Base-by-base conservation (phyloP, 1,284 basidiomycete species). In the Cutaneotrichosporon mucoides region DNA sequence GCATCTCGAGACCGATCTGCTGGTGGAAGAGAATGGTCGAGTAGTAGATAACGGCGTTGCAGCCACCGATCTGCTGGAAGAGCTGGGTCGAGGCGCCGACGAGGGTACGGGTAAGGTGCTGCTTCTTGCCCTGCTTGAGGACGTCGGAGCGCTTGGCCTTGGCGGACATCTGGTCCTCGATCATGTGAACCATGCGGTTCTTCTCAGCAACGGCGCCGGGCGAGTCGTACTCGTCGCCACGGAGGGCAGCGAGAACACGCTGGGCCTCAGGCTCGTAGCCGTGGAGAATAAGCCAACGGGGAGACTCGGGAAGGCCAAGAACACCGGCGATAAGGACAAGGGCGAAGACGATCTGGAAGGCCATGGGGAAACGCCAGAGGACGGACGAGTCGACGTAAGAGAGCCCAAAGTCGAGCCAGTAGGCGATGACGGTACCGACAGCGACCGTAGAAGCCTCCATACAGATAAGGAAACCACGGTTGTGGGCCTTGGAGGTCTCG, bases 381-480 rank as follows among this genome's bases (percentile, higher is more conserved):
- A 78, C 75, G 10, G 68, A 71, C 8, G 62, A 64, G 71, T 79
- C 72, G 60, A 82, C 65, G 70, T 75, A 81, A 37, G 76, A 78
- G 59, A 81, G 73, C 48, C 79, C 81, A 65, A 81, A 82, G 75
- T 82, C 78, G 61, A 81, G 70, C 80, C 80, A 81, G 71, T 81
- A 80, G 46, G 79, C 75, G 64, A 79, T 73, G 66, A 78, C 69
- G 57, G 82, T 78, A 55, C 83, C 82, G 60, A 81, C 76, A 46
- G 83, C 82, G 60, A 84, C 83, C 53, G 83, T 81, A 7, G 81
- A 81, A 8, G 82, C 82, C 69, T 84, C 83, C 54, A 84, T 77
- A 71, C 82, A 82, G 63, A 84, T 83, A 53, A 84, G 79, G 68
- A 83, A 79, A 55, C 84, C 83, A 68, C 84, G 80, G 68, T 84